Conservation (phyloP, 192 early-diverging fungal genomes). For the Kappamyces sp. region DNA sequence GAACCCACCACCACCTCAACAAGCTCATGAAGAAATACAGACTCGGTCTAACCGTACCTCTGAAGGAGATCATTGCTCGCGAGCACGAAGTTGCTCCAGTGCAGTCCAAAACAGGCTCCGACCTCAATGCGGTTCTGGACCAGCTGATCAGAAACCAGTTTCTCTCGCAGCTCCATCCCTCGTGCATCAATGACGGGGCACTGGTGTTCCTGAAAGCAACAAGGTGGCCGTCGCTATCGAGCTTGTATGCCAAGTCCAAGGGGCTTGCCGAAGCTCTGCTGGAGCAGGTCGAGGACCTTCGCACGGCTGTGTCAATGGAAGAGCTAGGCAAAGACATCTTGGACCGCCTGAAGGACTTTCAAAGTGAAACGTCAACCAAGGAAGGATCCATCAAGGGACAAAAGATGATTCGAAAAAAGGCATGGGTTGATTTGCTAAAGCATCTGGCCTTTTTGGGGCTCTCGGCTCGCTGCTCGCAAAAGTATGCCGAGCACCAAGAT, state of each 20-base stretch:
- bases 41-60: conserved; percentile 66
- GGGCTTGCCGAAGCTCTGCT: conserved; percentile 9
- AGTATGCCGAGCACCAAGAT: conserved; percentile 25
- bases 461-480: conserved; percentile 26
- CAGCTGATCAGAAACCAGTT: too few relatives aligned
- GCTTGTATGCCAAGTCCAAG: conserved; percentile 6
- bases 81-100: conserved; percentile 16
- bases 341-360: conserved; percentile 34
- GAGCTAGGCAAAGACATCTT: conserved; percentile 32
- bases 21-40: conserved; percentile 87
- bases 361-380: conserved; percentile 22
- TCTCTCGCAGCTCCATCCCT: not conserved
- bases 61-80: conserved; percentile 58
- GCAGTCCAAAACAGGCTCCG: not conserved
- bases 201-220: conserved; percentile 15
- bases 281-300: conserved; percentile 16
- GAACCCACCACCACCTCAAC: conserved; percentile 84
- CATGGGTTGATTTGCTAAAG: conserved; percentile 71
- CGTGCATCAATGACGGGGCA: too few relatives aligned
- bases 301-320: conserved; percentile 22
- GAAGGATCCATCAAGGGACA: conserved; percentile 51
- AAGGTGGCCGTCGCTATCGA: conserved; percentile 1
- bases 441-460: conserved; percentile 62
- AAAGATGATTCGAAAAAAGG: conserved; percentile 67
- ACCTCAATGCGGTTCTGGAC: not conserved